Conservation (phyloP, 495 filamentous ascomycete genomes). For the Hyaloscypha bicolor region DNA sequence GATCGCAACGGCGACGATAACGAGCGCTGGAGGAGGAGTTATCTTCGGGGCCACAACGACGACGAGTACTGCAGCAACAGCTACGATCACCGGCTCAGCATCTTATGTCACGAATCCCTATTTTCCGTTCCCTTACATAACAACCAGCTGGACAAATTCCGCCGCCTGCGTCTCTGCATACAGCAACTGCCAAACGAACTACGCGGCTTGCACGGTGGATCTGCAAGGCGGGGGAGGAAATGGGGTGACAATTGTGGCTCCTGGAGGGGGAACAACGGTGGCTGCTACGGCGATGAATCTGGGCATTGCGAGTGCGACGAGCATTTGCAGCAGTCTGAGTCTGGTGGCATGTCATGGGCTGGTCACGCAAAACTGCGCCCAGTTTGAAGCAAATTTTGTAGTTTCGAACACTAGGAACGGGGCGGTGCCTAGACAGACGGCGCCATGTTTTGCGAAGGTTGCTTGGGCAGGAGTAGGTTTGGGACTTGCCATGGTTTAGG, state of each 20-base stretch:
- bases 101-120: slow-evolving; percentile 32
- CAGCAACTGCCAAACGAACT: slow-evolving; percentile 28
- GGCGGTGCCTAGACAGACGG: slow-evolving; percentile 24
- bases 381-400: slow-evolving; percentile 28
- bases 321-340: slow-evolving; percentile 31
- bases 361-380: slow-evolving; percentile 22
- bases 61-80: slow-evolving; percentile 15
- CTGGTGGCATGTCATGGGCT: slow-evolving; percentile 25
- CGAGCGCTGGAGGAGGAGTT: neutral
- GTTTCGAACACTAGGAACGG: slow-evolving; percentile 18
- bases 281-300: slow-evolving; percentile 27
- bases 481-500: slow-evolving; percentile 18
- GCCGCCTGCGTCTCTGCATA: slow-evolving; percentile 28
- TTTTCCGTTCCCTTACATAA: slow-evolving; percentile 34
- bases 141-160: slow-evolving; percentile 23
- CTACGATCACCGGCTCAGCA: slow-evolving; percentile 19
- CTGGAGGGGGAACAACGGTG: slow-evolving; percentile 28
- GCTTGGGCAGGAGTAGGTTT: slow-evolving; percentile 25
- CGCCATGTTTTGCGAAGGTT: slow-evolving; percentile 22
- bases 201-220: slow-evolving; percentile 30
- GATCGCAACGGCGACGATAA: slow-evolving; percentile 15
- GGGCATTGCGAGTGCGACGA: slow-evolving; percentile 23
- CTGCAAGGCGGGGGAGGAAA: slow-evolving; percentile 30
- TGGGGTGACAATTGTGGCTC: slow-evolving; percentile 32
- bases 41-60: slow-evolving; percentile 27